Evolutionary conservation across 768 basidiomycete genomes (phyloP).

Genomic region (Xanthoconium stramineum): DNA sequence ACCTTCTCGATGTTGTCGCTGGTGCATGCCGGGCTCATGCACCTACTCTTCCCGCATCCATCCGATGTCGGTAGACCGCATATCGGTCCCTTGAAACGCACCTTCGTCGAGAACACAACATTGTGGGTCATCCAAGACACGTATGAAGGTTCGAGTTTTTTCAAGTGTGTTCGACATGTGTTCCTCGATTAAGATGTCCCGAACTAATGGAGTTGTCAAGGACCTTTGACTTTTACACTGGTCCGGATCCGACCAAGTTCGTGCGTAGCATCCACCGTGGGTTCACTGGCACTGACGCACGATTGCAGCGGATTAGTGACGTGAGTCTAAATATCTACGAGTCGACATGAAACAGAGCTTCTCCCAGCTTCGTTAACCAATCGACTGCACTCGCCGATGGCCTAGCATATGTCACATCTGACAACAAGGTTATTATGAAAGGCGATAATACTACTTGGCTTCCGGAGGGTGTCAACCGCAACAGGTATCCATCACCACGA

Average conservation of each 20-base stretch:
- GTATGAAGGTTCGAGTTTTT: conserved; percentile 64
- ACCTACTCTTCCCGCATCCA: conserved; percentile 1
- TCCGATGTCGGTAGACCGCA: not conserved
- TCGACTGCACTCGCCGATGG: conserved; percentile 49
- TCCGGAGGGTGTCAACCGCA: conserved; percentile 49
- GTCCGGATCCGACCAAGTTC: conserved; percentile 63
- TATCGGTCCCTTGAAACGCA: conserved; percentile 13
- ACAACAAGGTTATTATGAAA: conserved; percentile 69
- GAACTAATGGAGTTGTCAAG: conserved; percentile 32
- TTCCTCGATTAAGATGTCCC: not conserved
- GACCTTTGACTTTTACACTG: conserved; percentile 57
- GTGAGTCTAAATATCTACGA: conserved; percentile 39
- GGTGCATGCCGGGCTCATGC: conserved; percentile 12
- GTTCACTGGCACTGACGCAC: conserved; percentile 11
- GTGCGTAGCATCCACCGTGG: conserved; percentile 8
- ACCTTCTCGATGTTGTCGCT: conserved; percentile 11
- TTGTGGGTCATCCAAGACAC: conserved; percentile 69
- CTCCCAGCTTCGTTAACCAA: conserved; percentile 57
- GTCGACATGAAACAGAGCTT: conserved; percentile 7
- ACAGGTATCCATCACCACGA: conserved; percentile 43
- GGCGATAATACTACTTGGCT: conserved; percentile 67
- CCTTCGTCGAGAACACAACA: conserved; percentile 33
- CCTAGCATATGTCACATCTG: conserved; percentile 54
- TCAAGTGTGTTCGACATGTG: conserved; percentile 49
- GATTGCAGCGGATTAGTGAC: conserved; percentile 61